A percentile compares a stretch with the other conserved stretches of the same genome.
phyloP scores from a whole-genome alignment of 2,329 filamentous ascomycete genomes.

The Beauveria rudraprayagi region DNA sequence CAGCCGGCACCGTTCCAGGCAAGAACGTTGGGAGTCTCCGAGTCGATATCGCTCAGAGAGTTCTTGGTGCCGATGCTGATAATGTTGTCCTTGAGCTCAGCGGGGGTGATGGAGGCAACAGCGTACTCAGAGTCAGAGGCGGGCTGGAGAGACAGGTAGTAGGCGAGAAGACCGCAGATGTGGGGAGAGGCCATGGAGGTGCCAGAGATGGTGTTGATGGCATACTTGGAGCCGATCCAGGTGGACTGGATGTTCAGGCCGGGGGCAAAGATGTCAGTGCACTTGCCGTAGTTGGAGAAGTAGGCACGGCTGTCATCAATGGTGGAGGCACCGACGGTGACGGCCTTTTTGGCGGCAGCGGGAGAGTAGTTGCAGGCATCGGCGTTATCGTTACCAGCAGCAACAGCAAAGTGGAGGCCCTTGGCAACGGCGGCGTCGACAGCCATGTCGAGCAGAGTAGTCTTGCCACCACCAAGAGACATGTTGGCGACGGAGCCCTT shows the following conservation, averaged over 20 bases:
- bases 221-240: slow-evolving; percentile 95
- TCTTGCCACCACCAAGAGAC: slow-evolving; percentile 97
- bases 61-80: slow-evolving; percentile 74
- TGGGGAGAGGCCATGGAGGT: slow-evolving; percentile 99
- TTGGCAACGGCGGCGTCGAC: slow-evolving; percentile 89
- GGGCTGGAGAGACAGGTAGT: slow-evolving; percentile 95
- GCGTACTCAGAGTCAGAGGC: slow-evolving; percentile 83
- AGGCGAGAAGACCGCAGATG: slow-evolving; percentile 91
- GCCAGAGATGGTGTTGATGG: slow-evolving; percentile 97
- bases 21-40: slow-evolving; percentile 84
- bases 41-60: slow-evolving; percentile 73
- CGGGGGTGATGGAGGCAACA: slow-evolving; percentile 80
- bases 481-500: slow-evolving; percentile 99
- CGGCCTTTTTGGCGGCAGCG: slow-evolving; percentile 80
- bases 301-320: slow-evolving; percentile 94
- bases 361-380: slow-evolving; percentile 99
- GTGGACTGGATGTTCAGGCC: slow-evolving; percentile 95
- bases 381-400: slow-evolving; percentile 96
- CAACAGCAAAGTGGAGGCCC: slow-evolving; percentile 95
- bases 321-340: slow-evolving; percentile 93
- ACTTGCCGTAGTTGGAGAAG: slow-evolving; percentile 99
- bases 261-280: slow-evolving; percentile 98
- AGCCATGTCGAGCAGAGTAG: slow-evolving; percentile 77
- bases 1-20: slow-evolving; percentile 98
- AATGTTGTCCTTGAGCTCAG: slow-evolving; percentile 86